Conservation (phyloP, 208 protist species). For the Trypanosoma cruzi region DNA sequence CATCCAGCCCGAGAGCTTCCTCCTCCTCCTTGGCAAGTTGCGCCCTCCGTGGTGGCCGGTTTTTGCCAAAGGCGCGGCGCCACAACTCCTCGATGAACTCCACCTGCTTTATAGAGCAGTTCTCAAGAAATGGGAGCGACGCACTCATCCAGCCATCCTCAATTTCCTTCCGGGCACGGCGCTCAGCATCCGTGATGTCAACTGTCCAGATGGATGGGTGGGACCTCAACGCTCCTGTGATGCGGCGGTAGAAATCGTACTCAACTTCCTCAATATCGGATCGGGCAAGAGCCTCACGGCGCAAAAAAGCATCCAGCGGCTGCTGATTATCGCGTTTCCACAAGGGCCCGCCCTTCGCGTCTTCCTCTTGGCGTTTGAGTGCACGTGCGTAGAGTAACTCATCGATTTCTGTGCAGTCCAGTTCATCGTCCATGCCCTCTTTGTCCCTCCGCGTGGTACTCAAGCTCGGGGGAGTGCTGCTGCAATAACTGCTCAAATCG, state of each 20-base stretch:
- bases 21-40: not conserved
- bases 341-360: constrained; percentile 3
- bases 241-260: constrained; percentile 8
- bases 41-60: not conserved
- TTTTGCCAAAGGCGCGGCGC: constrained; percentile 22
- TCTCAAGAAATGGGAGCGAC: constrained; percentile 46
- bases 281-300: constrained; percentile 43
- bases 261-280: constrained; percentile 45
- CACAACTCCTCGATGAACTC: constrained; percentile 33
- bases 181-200: constrained; percentile 25
- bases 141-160: constrained; percentile 34
- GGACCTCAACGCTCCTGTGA: constrained; percentile 5
- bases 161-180: constrained; percentile 11
- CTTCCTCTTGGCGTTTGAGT: constrained; percentile 29
- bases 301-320: constrained; percentile 25
- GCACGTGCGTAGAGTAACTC: constrained; percentile 24
- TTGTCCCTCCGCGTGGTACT: not conserved
- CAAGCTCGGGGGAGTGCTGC: constrained; percentile 13
- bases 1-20: constrained; percentile 18
- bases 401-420: constrained; percentile 31
- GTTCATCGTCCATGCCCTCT: constrained; percentile 8
- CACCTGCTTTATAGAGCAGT: constrained; percentile 16
- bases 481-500: constrained; percentile 28
- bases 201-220: constrained; percentile 29
- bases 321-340: constrained; percentile 21